Conservation (phyloP, 140 eudicot species). For the Bidens hawaiensis region DNA sequence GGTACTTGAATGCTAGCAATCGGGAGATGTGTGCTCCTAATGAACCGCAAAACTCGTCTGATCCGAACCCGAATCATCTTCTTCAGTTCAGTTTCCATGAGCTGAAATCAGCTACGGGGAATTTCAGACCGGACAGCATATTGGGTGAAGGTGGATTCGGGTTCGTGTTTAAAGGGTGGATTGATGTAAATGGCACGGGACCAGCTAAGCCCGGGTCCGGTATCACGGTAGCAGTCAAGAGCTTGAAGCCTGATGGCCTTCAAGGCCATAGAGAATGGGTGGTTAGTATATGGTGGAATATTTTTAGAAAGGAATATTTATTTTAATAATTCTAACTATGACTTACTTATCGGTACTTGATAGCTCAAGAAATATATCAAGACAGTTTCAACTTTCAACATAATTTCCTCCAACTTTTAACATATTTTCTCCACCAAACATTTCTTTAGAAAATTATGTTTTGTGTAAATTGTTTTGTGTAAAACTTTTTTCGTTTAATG, state of each 20-base stretch:
- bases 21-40: slow-evolving; percentile 89
- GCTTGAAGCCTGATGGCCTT: slow-evolving; percentile 92
- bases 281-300: slow-evolving; percentile 45
- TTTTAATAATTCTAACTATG: no score
- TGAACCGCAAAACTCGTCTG: slow-evolving; percentile 61
- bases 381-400: no score
- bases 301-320: no score
- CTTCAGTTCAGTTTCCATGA: slow-evolving; percentile 77
- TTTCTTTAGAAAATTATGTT: no score
- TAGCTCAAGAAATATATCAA: no score
- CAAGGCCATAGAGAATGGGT: slow-evolving; percentile 99
- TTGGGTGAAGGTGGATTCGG: slow-evolving; percentile 99
- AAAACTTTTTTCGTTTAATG: no score
- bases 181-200: slow-evolving; percentile 90
- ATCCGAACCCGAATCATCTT: slow-evolving; percentile 37
- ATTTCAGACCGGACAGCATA: slow-evolving; percentile 94
- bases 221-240: slow-evolving; percentile 90
- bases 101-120: slow-evolving; percentile 85
- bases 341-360: no score
- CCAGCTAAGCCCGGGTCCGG: slow-evolving; percentile 97
- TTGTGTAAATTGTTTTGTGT: no score
- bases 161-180: slow-evolving; percentile 95
- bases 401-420: no score
- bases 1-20: slow-evolving; percentile 91
- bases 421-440: no score